phyloP scores from a whole-genome alignment of 495 filamentous ascomycete species.

The Penicillium simplicissimum region DNA sequence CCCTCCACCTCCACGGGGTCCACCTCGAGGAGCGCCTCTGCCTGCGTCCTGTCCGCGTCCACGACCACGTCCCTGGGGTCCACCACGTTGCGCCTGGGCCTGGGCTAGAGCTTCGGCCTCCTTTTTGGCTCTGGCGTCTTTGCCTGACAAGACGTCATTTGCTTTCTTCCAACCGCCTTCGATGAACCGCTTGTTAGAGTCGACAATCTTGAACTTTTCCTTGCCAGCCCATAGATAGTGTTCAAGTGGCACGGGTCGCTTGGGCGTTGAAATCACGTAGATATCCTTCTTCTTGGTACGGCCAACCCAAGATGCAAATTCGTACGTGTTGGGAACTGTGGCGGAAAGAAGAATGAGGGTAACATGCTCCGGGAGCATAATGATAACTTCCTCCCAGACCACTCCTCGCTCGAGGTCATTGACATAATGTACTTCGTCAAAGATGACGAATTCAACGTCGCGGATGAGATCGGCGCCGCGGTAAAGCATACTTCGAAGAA shows the following conservation, averaged over 20 bases:
- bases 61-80: slow-evolving; percentile 47
- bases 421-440: slow-evolving; percentile 98
- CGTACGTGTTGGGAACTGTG: slow-evolving; percentile 94
- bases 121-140: slow-evolving; percentile 65
- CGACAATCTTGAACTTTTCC: slow-evolving; percentile 90
- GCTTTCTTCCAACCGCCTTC: slow-evolving; percentile 95
- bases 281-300: slow-evolving; percentile 98
- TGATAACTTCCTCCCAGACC: slow-evolving; percentile 99
- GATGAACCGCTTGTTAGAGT: slow-evolving; percentile 84
- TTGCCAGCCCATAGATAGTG: slow-evolving; percentile 96
- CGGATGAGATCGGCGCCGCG: slow-evolving; percentile 93
- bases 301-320: slow-evolving; percentile 98
- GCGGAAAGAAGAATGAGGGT: slow-evolving; percentile 93
- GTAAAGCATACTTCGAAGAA: slow-evolving; percentile 97
- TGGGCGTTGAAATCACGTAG: slow-evolving; percentile 96
- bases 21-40: slow-evolving; percentile 32
- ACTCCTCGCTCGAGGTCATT: slow-evolving; percentile 97
- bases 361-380: slow-evolving; percentile 97
- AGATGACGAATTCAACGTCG: slow-evolving; percentile 98
- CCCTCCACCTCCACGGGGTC: slow-evolving; percentile 35
- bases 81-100: slow-evolving; percentile 54
- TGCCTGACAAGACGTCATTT: slow-evolving; percentile 76
- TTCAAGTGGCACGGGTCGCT: slow-evolving; percentile 90
- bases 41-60: slow-evolving; percentile 28
- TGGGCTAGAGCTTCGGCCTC: slow-evolving; percentile 49